phyloP scores from a whole-genome alignment of 108 stramenopile genomes.

The Parmales sp. region DNA sequence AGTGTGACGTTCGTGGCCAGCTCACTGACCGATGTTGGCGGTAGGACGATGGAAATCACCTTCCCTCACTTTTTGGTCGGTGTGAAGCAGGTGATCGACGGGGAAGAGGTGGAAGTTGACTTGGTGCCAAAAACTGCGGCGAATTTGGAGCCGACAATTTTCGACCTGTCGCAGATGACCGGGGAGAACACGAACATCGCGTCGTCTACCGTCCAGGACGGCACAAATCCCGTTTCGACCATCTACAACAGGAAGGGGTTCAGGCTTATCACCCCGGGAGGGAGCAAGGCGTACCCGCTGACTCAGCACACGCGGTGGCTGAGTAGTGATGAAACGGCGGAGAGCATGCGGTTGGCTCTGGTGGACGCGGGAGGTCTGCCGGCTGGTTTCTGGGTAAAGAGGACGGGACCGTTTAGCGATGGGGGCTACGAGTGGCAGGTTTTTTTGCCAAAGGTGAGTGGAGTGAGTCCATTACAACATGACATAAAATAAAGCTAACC shows the following conservation, averaged over 20 bases:
- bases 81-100: background rate
- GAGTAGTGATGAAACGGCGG: conserved; percentile 23
- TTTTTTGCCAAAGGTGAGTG: conserved; percentile 17
- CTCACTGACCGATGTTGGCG: background rate
- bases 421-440: conserved; percentile 31
- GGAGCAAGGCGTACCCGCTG: conserved; percentile 18
- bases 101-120: background rate
- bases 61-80: background rate
- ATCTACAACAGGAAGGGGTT: conserved; percentile 18
- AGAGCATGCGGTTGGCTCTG: conserved; percentile 29
- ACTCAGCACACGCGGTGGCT: conserved; percentile 23
- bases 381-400: conserved; percentile 21
- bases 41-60: background rate
- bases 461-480: too few relatives aligned
- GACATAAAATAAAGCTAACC: too few relatives aligned
- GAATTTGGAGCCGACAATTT: background rate
- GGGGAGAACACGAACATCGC: background rate
- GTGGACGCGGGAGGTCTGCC: conserved; percentile 19
- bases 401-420: conserved; percentile 15
- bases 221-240: background rate
- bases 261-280: conserved; percentile 22
- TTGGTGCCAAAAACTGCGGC: background rate
- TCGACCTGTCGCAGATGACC: background rate
- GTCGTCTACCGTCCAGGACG: background rate
- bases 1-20: background rate